Evolutionary conservation across 352 stramenopile genomes (phyloP).

Genomic region (Lagenidium sp.): DNA sequence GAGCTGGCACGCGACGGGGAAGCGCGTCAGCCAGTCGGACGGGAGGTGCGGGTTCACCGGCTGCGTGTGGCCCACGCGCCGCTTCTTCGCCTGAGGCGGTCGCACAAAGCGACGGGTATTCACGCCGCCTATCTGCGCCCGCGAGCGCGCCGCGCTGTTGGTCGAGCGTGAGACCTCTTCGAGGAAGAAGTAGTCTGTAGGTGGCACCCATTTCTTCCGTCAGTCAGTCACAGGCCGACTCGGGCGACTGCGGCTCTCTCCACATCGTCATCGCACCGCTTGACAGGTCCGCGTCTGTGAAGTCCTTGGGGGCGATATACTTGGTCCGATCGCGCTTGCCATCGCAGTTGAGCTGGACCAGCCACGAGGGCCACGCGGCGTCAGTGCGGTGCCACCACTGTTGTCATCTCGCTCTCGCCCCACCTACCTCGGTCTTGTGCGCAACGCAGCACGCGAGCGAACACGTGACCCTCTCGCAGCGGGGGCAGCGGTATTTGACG

Average conservation of each 20-base stretch:
- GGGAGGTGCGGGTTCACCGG: conserved; percentile 15
- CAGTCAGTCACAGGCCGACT: no score
- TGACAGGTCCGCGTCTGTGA: conserved; percentile 67
- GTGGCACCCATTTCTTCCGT: no score
- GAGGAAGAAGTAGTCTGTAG: conserved; percentile 30
- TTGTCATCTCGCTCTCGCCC: no score
- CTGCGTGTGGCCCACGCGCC: conserved; percentile 1
- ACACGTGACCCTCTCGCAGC: conserved; percentile 79
- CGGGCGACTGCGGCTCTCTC: no score
- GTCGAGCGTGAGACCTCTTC: conserved; percentile 24
- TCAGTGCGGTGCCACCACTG: no score
- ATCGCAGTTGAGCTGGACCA: conserved; percentile 68
- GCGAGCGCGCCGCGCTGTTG: conserved; percentile 14
- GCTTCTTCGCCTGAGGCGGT: conserved; percentile 10
- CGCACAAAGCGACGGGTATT: conserved; percentile 10
- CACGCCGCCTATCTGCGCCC: conserved; percentile 13
- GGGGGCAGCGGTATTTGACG: conserved; percentile 82
- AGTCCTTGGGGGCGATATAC: conserved; percentile 59
- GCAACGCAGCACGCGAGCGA: conserved; percentile 66
- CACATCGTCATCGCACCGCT: conserved; percentile 44
- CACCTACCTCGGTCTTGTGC: conserved; percentile 73
- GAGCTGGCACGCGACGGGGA: conserved; percentile 56
- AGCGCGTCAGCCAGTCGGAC: conserved; percentile 56
- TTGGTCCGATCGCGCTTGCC: conserved; percentile 81
- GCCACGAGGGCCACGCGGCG: no score